phyloP scores from a whole-genome alignment of 164 flowering plant species.

The Stephania yunnanensis region DNA sequence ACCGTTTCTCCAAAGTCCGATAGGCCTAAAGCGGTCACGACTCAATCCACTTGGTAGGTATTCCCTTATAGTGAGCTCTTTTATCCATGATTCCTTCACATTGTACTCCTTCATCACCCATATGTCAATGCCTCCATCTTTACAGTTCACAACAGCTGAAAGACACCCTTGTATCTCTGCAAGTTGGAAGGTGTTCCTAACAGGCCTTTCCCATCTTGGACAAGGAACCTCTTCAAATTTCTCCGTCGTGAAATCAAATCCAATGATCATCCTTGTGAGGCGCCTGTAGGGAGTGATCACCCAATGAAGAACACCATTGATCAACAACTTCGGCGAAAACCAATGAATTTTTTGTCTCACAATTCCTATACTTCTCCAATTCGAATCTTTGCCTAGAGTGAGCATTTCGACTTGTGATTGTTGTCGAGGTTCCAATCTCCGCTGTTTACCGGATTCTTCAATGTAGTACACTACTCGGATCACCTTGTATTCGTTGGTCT shows the following conservation, averaged over 20 bases:
- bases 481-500: conserved; percentile 32
- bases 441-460: not conserved
- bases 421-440: not conserved
- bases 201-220: conserved; percentile 17
- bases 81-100: conserved; percentile 34
- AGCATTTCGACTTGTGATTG: conserved; percentile 29
- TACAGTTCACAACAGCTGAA: conserved; percentile 21
- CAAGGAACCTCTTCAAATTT: conserved; percentile 22
- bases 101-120: conserved; percentile 40
- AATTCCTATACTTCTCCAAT: conserved; percentile 35
- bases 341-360: conserved; percentile 4
- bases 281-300: conserved; percentile 1
- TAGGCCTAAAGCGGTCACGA: conserved; percentile 7
- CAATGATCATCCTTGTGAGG: conserved; percentile 3
- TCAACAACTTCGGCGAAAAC: conserved; percentile 16
- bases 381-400: conserved; percentile 19
- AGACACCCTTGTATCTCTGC: conserved; percentile 23
- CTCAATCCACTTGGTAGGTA: conserved; percentile 25
- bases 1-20: conserved; percentile 5
- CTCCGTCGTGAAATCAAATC: conserved; percentile 32
- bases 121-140: conserved; percentile 22
- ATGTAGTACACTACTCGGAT: conserved; percentile 6
- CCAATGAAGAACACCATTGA: conserved; percentile 40
- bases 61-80: conserved; percentile 20
- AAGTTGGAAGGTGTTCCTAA: conserved; percentile 15